Base-by-base conservation (phyloP, 441 rosid species). In the Capsella rubella region DNA sequence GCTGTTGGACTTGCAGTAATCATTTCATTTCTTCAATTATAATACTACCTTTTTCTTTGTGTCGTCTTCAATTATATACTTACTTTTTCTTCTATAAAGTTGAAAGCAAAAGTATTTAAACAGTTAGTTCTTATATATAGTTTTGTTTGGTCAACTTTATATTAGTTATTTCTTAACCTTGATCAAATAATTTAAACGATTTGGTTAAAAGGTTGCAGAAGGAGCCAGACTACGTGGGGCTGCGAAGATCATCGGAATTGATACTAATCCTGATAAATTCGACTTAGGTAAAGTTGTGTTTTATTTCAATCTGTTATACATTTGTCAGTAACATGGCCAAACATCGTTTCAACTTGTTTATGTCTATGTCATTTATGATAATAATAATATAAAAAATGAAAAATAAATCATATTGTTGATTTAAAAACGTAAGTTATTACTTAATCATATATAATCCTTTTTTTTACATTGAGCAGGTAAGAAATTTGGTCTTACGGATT, bases 1-100 rank as follows among this genome's bases (percentile, higher is more conserved):
- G 76, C 84, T 14, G 92, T 88, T 37, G 90, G 95, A 18, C 83
- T 91, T 4, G 89, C 90, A 86, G 91, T 85, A 42, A 77, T 5
- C 32, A 9, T 32, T 21, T 34, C 9, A 34, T 27, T 31, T 32
- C 4, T 56, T 16, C 27, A 32, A 15, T 15, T 56, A 32, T 4
- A 8, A 6, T 55, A 7, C 18, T 31, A 3, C 40, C 11, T 37
- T 37, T 37, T 35, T 37, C 9, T 8, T 9, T 37, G 40, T 37
- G 40, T 9, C 40, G 1, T 10, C 40, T 37, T 37, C 40, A 37
- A 3, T 37, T 37, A 37, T 37, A 37, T 8, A 3, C n/a, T 13
- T 55, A 39, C 10, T 35, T 15, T 52, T 53, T 13, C 37, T 28
- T 53, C 15, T 54, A 29, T 54, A 53, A 53, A 53, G 18, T 16